phyloP scores from a whole-genome alignment of 2,329 filamentous ascomycete genomes.

The Calonectria pseudoreteaudii region DNA sequence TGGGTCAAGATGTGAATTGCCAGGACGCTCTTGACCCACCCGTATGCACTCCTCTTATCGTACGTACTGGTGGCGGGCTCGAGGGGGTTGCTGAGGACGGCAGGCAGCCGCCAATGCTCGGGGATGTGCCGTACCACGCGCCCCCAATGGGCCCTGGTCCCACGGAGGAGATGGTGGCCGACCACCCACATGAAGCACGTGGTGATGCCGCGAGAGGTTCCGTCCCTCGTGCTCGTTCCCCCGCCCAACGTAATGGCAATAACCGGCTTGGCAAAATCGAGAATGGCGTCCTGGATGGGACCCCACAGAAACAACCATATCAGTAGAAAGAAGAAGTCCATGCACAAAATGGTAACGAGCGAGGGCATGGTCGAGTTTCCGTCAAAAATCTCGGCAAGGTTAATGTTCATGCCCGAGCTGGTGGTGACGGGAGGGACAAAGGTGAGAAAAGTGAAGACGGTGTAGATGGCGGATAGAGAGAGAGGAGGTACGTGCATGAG shows the following conservation, averaged over 20 bases:
- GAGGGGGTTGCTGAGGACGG: constrained; percentile 60
- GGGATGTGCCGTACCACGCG: constrained; percentile 60
- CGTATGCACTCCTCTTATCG: constrained; percentile 70
- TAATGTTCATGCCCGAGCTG: constrained; percentile 82
- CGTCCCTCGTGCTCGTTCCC: constrained; percentile 76
- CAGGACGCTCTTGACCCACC: constrained; percentile 75
- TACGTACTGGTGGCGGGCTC: constrained; percentile 57
- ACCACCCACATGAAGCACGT: constrained; percentile 78
- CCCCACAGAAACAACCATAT: constrained; percentile 91
- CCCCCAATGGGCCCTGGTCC: constrained; percentile 62
- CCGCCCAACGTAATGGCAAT: constrained; percentile 92
- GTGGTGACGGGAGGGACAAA: constrained; percentile 88
- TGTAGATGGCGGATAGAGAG: constrained; percentile 88
- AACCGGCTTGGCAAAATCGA: constrained; percentile 92
- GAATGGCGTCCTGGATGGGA: constrained; percentile 86
- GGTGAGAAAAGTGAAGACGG: constrained; percentile 91
- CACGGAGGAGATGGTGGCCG: constrained; percentile 63
- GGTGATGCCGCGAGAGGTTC: constrained; percentile 77
- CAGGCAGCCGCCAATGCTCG: constrained; percentile 58
- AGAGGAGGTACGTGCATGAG: constrained; percentile 92
- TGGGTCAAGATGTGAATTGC: constrained; percentile 82
- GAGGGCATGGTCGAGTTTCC: constrained; percentile 88
- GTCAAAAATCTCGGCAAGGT: constrained; percentile 92
- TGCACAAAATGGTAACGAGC: constrained; percentile 83
- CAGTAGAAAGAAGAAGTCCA: constrained; percentile 85